Evolutionary conservation across 1,284 basidiomycete genomes (phyloP), one percentile per base, ranked within the genome.

Genomic region (Cryptococcus sp.): DNA sequence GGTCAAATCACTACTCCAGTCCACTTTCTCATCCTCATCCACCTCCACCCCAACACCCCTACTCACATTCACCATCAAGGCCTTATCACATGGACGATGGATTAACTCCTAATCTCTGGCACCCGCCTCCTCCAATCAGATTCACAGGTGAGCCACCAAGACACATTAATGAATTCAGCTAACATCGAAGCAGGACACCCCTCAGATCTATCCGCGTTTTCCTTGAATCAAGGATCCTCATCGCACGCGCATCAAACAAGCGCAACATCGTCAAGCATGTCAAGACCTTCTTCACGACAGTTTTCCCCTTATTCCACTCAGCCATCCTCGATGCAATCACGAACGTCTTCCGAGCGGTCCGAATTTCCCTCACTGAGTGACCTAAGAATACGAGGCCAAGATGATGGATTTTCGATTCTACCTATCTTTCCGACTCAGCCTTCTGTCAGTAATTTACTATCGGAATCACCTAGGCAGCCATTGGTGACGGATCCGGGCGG

Each of bases 151-250:
- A 65, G 55, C 54, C 31, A 28, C 43, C 42, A 16, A 5, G 28
- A 28, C 4, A 28, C 28, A 11, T 11, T 4, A 11, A 28, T 11
- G 28, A 5, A 28, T 28, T 19, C 37, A 21, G 42, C 36, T 50
- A 19, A 13, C 39, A 19, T n/a, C 23, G 10, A 23, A 64, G 63
- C 60, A 21, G 52, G 59, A 1, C 66, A 63, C 1, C 60, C 66
- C 0, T 57, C 57, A 16, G 67, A 71, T 49, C 53, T 71, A 11
- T 63, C 64, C 4, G 66, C 64, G 1, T 71, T 69, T 43, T 67
- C 69, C 2, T 52, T 71, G 2, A 19, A 24, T 24, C 40, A 28
- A n/a, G 24, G 28, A 34, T 50, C 45, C 2, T 31, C 50, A 10
- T 28, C 28, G 11, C 28, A 28, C 11, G 4, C 28, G 11, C 28